Percentiles rank a stretch among this genome's conserved stretches.
These are phyloP conservation scores for Mucor sp. DNA, from an alignment of 371 early-diverging fungal species.

Conservation along the genomic window DNA sequence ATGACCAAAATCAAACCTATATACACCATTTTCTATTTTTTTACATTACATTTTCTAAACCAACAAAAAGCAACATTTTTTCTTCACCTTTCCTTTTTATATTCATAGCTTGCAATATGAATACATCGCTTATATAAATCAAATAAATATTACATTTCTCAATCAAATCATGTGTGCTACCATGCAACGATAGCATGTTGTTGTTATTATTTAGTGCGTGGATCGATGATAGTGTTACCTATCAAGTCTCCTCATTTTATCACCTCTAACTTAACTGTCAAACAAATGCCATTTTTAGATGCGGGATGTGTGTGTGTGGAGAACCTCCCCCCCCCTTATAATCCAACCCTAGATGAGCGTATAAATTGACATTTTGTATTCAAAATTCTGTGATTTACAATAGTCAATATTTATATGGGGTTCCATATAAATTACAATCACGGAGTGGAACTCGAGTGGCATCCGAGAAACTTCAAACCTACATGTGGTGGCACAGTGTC, in stretches of 20 bases:
- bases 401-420: neutral
- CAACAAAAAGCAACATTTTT: slow-evolving; percentile 6
- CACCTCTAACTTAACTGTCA: neutral
- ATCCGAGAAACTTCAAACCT: neutral
- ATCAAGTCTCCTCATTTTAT: neutral
- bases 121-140: neutral
- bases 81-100: neutral
- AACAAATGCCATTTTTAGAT: neutral
- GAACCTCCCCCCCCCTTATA: neutral
- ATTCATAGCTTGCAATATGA: slow-evolving; percentile 5
- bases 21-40: neutral
- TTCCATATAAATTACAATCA: neutral
- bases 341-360: neutral
- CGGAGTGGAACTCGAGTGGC: neutral
- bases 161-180: slow-evolving; percentile 1
- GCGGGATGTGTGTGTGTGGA: neutral
- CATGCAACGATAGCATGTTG: slow-evolving; percentile 6
- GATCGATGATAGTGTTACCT: slow-evolving; percentile 8
- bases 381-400: neutral
- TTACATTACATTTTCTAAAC: neutral
- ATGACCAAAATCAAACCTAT: neutral
- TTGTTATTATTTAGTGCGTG: neutral
- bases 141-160: slow-evolving; percentile 3
- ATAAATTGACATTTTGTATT: neutral
- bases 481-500: slow-evolving; percentile 5